Percentiles rank a stretch among this genome's conserved stretches.
phyloP scores from a whole-genome alignment of 495 filamentous ascomycete species.

The Penicillium tannophilum region DNA sequence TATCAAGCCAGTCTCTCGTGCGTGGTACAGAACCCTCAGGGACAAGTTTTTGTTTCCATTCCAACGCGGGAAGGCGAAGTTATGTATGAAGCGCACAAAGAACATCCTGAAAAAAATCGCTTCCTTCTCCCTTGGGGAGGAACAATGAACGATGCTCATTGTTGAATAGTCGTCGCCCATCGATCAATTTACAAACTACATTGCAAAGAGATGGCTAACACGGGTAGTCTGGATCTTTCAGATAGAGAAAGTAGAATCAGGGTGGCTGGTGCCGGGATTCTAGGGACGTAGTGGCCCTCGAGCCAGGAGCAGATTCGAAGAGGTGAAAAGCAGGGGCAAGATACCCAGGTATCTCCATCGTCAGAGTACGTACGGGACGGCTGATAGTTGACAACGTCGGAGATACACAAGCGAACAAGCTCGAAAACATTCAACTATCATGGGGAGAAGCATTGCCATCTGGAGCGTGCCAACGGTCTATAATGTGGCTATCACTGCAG shows the following conservation, averaged over 20 bases:
- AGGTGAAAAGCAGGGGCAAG: slow-evolving; percentile 46
- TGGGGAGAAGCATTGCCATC: slow-evolving; percentile 31
- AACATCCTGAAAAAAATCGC: slow-evolving; percentile 82
- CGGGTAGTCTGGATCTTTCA: slow-evolving; percentile 62
- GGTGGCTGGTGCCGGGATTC: slow-evolving; percentile 56
- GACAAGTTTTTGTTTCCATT: slow-evolving; percentile 92
- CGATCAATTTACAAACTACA: slow-evolving; percentile 57
- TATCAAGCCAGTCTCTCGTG: slow-evolving; percentile 54
- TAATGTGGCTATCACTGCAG: slow-evolving; percentile 28
- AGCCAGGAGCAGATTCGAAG: slow-evolving; percentile 23
- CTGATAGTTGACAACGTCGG: slow-evolving; percentile 23
- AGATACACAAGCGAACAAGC: slow-evolving; percentile 23
- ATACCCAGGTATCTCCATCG: slow-evolving; percentile 42
- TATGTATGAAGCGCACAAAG: slow-evolving; percentile 68
- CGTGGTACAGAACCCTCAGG: slow-evolving; percentile 75
- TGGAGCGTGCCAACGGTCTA: slow-evolving; percentile 48
- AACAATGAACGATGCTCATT: slow-evolving; percentile 29
- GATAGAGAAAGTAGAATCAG: slow-evolving; percentile 43
- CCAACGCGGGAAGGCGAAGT: slow-evolving; percentile 59
- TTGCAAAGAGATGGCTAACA: slow-evolving; percentile 71
- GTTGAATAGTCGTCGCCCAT: slow-evolving; percentile 63
- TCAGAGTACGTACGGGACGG: slow-evolving; percentile 47
- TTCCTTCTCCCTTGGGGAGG: slow-evolving; percentile 47
- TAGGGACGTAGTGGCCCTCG: slow-evolving; percentile 45
- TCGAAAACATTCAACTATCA: slow-evolving; percentile 26